Conservation (phyloP, 345 rosid genomes). For the Rhizophora mangle region DNA sequence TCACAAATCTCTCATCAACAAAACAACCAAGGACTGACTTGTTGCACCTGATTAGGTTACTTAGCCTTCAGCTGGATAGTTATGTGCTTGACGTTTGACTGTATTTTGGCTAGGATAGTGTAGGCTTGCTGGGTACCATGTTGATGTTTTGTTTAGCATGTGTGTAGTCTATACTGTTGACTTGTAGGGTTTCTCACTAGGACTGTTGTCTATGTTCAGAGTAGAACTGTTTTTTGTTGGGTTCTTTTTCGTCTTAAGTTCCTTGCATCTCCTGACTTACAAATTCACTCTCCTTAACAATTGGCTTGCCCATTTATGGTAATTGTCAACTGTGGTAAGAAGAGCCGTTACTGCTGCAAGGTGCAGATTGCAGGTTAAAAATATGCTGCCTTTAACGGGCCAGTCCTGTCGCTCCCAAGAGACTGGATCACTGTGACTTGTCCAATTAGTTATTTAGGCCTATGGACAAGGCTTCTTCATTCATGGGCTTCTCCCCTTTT, state of each 20-base stretch:
- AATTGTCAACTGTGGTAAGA: too few relatives aligned
- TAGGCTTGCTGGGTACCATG: constrained; percentile 9
- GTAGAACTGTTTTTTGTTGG: constrained; percentile 1
- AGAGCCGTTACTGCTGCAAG: too few relatives aligned
- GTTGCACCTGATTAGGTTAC: not conserved
- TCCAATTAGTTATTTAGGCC: too few relatives aligned
- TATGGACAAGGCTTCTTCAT: too few relatives aligned
- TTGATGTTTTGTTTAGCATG: constrained; percentile 2
- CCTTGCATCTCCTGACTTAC: not conserved
- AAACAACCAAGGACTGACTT: constrained; percentile 59
- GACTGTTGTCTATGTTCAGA: constrained; percentile 3
- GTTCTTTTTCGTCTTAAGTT: not conserved
- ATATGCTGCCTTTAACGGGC: too few relatives aligned
- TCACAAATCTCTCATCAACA: constrained; percentile 83
- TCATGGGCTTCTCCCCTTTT: too few relatives aligned
- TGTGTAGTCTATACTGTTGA: constrained; percentile 25
- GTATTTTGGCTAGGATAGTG: constrained; percentile 9
- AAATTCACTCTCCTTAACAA: too few relatives aligned
- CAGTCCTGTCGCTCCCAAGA: too few relatives aligned
- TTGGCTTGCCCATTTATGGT: too few relatives aligned
- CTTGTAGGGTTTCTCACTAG: constrained; percentile 19
- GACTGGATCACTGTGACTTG: too few relatives aligned
- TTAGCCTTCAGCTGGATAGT: not conserved
- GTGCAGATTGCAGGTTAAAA: too few relatives aligned
- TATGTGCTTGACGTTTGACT: constrained; percentile 9